Evolutionary conservation across 257 asterid genomes (phyloP), one percentile per base, ranked within the genome.

Genomic region (Forsythia suspensa): DNA sequence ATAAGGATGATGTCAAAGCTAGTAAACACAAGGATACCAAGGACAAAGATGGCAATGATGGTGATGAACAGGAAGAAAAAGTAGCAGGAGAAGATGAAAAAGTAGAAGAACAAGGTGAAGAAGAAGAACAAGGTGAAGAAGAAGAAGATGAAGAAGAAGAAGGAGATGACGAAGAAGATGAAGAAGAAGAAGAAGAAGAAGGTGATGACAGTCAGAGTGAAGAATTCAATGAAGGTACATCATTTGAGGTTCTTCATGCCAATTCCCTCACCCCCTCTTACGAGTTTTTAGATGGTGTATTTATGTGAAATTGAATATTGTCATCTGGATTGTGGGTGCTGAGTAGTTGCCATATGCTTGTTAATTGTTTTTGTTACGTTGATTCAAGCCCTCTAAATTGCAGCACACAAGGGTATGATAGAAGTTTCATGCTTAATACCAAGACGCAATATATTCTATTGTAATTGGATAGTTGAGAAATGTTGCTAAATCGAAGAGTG

Each of bases 151-250:
- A 81, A 13, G 61, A 80, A 3, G 77, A 61, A 0, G 81, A 48
- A 0, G 76, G 81, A 0, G 81, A 72, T 0, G 82, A 70, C 0
- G 85, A 59, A 8, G 85, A 37, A 0, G 87, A 82, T 0, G 87
- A 80, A 0, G 87, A 78, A 0, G 90, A 82, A 0, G 89, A 73
- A 3, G 86, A 46, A 0, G 90, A 80, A 0, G 87, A 80, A 1
- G 85, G 61, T 0, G 90, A 86, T 18, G 89, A 83, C 13, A 89
- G 86, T 61, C 87, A 85, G 71, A 86, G 84, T 67, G 97, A 92
- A 16, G 99, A 92, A 68, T 87, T 91, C 71, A 81, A 85, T 83
- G 97, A 80, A 86, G 99, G 99, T 95, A 91, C 24, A 16, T 65
- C 72, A 6, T 44, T 68, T 66, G 77, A 74, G 61, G 76, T 51